A percentile compares a stretch with the other conserved stretches of the same genome.
These are phyloP conservation scores for Deuterostichococcus epilithicus DNA, from an alignment of 139 green algal genomes.

Conservation along the genomic window DNA sequence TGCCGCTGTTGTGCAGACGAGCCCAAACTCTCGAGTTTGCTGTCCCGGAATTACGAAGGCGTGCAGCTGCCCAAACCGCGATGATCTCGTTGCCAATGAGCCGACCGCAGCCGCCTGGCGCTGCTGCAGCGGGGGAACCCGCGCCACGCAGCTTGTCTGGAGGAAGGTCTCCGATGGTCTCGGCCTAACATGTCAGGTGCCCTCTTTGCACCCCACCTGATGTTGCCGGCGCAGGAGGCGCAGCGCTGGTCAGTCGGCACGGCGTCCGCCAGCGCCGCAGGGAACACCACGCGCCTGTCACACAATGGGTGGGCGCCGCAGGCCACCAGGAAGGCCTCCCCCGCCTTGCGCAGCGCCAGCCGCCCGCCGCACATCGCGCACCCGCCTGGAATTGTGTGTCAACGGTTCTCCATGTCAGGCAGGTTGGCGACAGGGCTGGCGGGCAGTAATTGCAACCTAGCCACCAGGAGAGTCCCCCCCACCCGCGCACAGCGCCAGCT, in stretches of 20 bases:
- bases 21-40: too few species aligned
- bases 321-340: background rate
- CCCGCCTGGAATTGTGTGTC: too few species aligned
- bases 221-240: slow-evolving; percentile 9
- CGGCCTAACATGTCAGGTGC: background rate
- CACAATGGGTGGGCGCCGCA: slow-evolving; percentile 24
- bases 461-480: too few species aligned
- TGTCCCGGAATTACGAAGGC: too few species aligned
- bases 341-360: slow-evolving; percentile 29
- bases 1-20: background rate
- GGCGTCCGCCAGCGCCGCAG: background rate
- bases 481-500: background rate
- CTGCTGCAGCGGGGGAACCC: too few species aligned
- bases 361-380: slow-evolving; percentile 43
- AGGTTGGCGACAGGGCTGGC: too few species aligned
- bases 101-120: too few species aligned
- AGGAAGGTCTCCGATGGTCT: background rate
- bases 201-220: slow-evolving; percentile 4
- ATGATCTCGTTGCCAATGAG: too few species aligned
- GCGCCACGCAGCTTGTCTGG: background rate
- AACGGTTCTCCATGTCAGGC: too few species aligned
- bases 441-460: too few species aligned
- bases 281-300: slow-evolving; percentile 13
- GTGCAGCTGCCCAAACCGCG: too few species aligned
- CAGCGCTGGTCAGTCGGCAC: slow-evolving; percentile 7